Base-by-base conservation (phyloP, 2,329 filamentous ascomycete genomes). In the Exophiala sp. region DNA sequence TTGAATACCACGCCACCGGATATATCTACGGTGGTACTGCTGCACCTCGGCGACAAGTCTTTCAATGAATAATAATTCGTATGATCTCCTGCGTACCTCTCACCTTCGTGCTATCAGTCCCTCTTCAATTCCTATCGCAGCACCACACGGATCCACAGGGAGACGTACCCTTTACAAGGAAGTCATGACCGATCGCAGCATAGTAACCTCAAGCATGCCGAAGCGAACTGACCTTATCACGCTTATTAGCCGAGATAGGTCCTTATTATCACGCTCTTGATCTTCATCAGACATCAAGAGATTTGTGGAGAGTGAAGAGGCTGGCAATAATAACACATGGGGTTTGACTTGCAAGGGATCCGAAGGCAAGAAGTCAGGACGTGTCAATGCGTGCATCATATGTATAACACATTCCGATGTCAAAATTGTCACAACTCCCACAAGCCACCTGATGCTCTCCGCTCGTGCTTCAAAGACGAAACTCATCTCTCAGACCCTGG, bases 381-480 rank as follows among this genome's bases (percentile, higher is more conserved):
- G 40, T 24, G 18, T 45, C 21, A 14, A 24, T 8, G 12, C 29
- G 42, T 45, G 42, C 40, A 6, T 21, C 42, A 45, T 38, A 42
- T 42, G 39, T 18, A 46, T 21, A 46, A 38, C 29, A 36, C 29
- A 51, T 45, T 34, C 48, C 40, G 41, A 29, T 32, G 41, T 42
- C 48, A 51, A 11, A 51, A 38, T 51, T 45, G 48, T 44, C 32
- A 51, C 40, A 44, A 51, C 10, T n/a, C 18, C 16, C 48, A 24
- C 47, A 36, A 38, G 21, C 34, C 32, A 48, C 18, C 41, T 24
- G n/a, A 24, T 43, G 44, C 44, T 47, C 45, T 39, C 16, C 33
- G 36, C 32, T 39, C 38, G 45, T 48, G 45, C 44, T 20, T 36
- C 45, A 48, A 48, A 21, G 16, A 29, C 38, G 34, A 38, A 34